Conservation (phyloP, 2,329 filamentous ascomycete species). For the Zasmidium angulare region DNA sequence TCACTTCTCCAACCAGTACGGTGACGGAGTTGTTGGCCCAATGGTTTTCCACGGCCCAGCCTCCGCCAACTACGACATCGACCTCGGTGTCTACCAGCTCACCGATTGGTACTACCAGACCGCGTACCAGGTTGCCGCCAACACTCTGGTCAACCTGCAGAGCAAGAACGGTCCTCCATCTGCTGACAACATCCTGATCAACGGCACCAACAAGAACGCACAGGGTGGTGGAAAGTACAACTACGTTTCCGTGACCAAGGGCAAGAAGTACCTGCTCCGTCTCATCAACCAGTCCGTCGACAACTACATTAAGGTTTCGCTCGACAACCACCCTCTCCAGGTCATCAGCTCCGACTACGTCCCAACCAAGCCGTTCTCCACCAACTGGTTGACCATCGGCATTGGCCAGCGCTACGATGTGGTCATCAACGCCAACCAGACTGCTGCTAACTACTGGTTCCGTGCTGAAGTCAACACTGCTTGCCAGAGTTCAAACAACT, state of each 20-base stretch:
- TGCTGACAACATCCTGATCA: conserved; percentile 13
- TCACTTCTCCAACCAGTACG: conserved; percentile 56
- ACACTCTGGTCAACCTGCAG: conserved; percentile 32
- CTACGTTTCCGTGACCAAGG: conserved; percentile 29
- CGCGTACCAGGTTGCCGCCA: conserved; percentile 21
- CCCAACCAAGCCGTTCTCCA: conserved; percentile 41
- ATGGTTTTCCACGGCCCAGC: conserved; percentile 62
- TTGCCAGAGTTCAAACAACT: conserved; percentile 21
- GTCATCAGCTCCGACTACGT: conserved; percentile 45
- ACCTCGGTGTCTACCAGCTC: conserved; percentile 59
- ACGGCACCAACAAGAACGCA: conserved; percentile 14
- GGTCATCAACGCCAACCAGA: conserved; percentile 36
- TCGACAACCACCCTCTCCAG: conserved; percentile 47
- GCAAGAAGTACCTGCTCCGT: conserved; percentile 42
- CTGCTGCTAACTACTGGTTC: conserved; percentile 36
- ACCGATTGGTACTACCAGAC: conserved; percentile 57
- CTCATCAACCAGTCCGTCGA: conserved; percentile 44
- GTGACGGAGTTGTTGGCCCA: conserved; percentile 58
- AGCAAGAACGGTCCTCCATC: conserved; percentile 32
- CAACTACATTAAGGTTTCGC: conserved; percentile 42
- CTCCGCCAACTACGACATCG: conserved; percentile 59
- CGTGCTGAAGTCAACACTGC: conserved; percentile 19
- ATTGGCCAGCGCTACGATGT: conserved; percentile 55
- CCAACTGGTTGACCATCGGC: conserved; percentile 52
- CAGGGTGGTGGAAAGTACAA: conserved; percentile 19